phyloP scores from a whole-genome alignment of 2,329 filamentous ascomycete genomes.

The Botrytis paeoniae region DNA sequence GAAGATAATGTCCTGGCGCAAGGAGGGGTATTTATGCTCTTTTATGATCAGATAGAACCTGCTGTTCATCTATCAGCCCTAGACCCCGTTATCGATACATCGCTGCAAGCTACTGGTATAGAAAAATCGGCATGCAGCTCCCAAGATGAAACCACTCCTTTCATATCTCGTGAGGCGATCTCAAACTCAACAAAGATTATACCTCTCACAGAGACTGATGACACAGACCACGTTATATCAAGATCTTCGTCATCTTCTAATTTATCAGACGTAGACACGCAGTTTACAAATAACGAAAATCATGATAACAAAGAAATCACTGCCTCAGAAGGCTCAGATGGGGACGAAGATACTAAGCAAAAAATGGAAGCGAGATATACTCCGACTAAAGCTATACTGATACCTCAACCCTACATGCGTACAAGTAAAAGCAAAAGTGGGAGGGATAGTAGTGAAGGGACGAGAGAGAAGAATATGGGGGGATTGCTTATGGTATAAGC shows the following conservation, averaged over 20 bases:
- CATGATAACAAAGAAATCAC: background rate
- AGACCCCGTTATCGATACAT: background rate
- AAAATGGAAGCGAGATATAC: background rate
- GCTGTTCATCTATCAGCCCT: conserved; percentile 11
- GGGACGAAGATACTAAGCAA: background rate
- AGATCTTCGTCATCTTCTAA: background rate
- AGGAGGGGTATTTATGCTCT: conserved; percentile 90
- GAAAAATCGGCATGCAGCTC: background rate
- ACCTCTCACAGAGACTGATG: background rate
- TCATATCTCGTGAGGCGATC: background rate
- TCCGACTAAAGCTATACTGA: conserved; percentile 1
- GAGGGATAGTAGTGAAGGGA: conserved; percentile 1
- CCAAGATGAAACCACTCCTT: background rate
- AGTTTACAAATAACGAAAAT: background rate
- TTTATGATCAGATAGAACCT: conserved; percentile 75
- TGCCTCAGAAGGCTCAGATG: background rate
- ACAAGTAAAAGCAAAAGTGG: background rate
- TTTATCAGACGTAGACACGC: background rate
- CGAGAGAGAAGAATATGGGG: conserved; percentile 1
- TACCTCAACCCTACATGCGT: background rate
- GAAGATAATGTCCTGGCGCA: conserved; percentile 73
- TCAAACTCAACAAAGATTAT: background rate
- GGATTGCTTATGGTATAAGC: conserved; percentile 6
- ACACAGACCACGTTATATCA: background rate
- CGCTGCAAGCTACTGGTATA: background rate